Base-by-base conservation (phyloP, 2,329 filamentous ascomycete species). In the Colletotrichum falcatum region DNA sequence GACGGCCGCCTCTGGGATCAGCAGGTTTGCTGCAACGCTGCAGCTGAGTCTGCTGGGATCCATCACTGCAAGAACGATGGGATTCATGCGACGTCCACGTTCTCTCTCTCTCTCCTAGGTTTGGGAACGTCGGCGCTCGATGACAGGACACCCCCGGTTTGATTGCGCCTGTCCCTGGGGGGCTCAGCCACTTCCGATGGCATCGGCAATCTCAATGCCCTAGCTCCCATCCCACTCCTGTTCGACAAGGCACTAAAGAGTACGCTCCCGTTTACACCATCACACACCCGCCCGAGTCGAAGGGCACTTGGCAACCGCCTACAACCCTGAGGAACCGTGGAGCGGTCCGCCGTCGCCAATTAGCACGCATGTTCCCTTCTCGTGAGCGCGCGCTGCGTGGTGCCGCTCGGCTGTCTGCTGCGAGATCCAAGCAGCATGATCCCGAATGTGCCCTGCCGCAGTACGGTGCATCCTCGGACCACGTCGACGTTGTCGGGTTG, bases 21-120 rank as follows among this genome's bases (percentile, higher is more conserved):
- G 39, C 66, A 42, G 30, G 66, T 61, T 48, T 48, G 58, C 63
- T 61, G 66, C 62, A 42, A 66, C 62, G 63, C 66, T 60, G 54
- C 62, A 60, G 62, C 35, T 60, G 54, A 54, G 28, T 46, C 35
- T 54, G 61, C 63, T 55, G 37, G 51, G 61, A 60, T 65, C 46
- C 55, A 51, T 55, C 39, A 28, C 55, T 56, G 61, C 66, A 49
- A 66, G 62, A 42, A 33, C 56, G 39, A 46, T 54, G 30, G 39
- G 16, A 49, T 66, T 58, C 44, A 58, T 70, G 44, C 67, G 23
- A 30, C 39, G 33, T 2, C 49, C 35, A 62, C 60, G 55, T 61
- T 28, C 51, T 56, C 42, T 26, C 56, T 56, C n/a, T n/a, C 39
- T 20, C 20, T 59, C 55, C 42, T 62, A 26, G 12, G 44, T 30